Percentiles rank a stretch among this genome's conserved stretches.
Evolutionary conservation across 108 stramenopile genomes (phyloP).

Genomic region (Nitzschia palea): DNA sequence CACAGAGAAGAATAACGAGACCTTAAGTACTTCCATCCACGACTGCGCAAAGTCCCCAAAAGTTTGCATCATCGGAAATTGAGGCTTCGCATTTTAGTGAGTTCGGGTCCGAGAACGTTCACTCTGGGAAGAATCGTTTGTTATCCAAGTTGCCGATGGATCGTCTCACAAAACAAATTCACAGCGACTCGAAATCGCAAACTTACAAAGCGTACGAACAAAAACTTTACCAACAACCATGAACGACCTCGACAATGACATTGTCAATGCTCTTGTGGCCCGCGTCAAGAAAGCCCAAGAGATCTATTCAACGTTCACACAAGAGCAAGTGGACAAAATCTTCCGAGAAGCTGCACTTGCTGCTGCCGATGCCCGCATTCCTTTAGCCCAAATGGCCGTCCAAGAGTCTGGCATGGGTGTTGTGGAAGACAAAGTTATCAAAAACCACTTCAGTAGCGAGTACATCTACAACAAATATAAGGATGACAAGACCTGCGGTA

Average conservation of each 20-base stretch:
- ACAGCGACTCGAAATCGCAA: no score
- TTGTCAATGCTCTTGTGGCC: slow-evolving; percentile 1
- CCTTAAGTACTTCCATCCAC: no score
- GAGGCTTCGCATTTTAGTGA: no score
- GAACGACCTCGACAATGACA: background rate
- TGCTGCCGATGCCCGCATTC: slow-evolving; percentile 28
- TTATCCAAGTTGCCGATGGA: no score
- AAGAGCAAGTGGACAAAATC: slow-evolving; percentile 39
- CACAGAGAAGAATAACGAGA: no score
- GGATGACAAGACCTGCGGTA: slow-evolving; percentile 41
- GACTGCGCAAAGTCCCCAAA: no score
- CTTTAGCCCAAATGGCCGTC: slow-evolving; percentile 35
- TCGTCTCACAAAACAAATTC: background rate
- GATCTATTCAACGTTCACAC: slow-evolving; percentile 20
- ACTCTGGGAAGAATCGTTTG: no score
- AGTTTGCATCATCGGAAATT: no score
- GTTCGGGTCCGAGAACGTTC: no score
- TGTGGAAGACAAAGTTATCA: slow-evolving; percentile 48
- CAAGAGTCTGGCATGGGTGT: slow-evolving; percentile 43
- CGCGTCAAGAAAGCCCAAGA: slow-evolving; percentile 26
- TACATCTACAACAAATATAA: slow-evolving; percentile 37
- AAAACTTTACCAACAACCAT: background rate
- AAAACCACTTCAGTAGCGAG: slow-evolving; percentile 35
- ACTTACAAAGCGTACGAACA: background rate
- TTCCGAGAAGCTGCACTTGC: slow-evolving; percentile 23